A percentile compares a stretch with the other conserved stretches of the same genome.
These are phyloP conservation scores for Exophiala xenobiotica DNA, from an alignment of 2,329 filamentous ascomycete genomes.

Conservation along the genomic window DNA sequence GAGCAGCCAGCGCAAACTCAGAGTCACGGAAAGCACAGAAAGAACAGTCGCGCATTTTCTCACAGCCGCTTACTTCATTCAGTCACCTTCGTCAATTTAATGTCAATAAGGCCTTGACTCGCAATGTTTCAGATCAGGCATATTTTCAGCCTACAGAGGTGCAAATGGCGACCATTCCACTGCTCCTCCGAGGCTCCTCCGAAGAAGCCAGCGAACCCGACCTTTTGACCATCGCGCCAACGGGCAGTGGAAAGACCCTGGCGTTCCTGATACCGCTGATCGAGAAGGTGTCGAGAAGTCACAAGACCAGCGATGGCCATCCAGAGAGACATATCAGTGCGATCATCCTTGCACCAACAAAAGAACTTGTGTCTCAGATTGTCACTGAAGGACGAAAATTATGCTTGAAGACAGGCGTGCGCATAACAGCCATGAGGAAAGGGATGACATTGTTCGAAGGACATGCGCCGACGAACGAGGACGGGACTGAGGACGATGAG, in stretches of 20 bases:
- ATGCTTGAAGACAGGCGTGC: slow-evolving; percentile 71
- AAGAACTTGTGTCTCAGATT: slow-evolving; percentile 79
- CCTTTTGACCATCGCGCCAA: slow-evolving; percentile 85
- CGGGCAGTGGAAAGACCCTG: slow-evolving; percentile 93
- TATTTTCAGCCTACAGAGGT: slow-evolving; percentile 91
- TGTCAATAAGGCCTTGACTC: slow-evolving; percentile 70
- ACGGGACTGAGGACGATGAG: slow-evolving; percentile 36
- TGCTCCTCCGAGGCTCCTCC: slow-evolving; percentile 58
- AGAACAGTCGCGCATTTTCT: slow-evolving; percentile 62
- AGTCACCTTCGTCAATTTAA: slow-evolving; percentile 69
- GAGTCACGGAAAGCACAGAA: slow-evolving; percentile 50
- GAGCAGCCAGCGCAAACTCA: slow-evolving; percentile 29
- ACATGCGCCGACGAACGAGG: slow-evolving; percentile 34
- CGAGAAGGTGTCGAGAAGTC: slow-evolving; percentile 64
- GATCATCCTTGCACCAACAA: slow-evolving; percentile 74
- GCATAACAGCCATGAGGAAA: slow-evolving; percentile 79
- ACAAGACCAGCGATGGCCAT: slow-evolving; percentile 42
- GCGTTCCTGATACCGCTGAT: slow-evolving; percentile 88
- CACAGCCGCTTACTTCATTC: slow-evolving; percentile 78
- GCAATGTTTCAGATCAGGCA: slow-evolving; percentile 80
- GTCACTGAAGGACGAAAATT: slow-evolving; percentile 81
- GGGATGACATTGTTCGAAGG: slow-evolving; percentile 63
- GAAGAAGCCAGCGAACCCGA: slow-evolving; percentile 56
- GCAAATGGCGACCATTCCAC: slow-evolving; percentile 79
- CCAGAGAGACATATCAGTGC: slow-evolving; percentile 62